phyloP scores from a whole-genome alignment of 129 eudicot genomes.

The Glebionis coronaria region DNA sequence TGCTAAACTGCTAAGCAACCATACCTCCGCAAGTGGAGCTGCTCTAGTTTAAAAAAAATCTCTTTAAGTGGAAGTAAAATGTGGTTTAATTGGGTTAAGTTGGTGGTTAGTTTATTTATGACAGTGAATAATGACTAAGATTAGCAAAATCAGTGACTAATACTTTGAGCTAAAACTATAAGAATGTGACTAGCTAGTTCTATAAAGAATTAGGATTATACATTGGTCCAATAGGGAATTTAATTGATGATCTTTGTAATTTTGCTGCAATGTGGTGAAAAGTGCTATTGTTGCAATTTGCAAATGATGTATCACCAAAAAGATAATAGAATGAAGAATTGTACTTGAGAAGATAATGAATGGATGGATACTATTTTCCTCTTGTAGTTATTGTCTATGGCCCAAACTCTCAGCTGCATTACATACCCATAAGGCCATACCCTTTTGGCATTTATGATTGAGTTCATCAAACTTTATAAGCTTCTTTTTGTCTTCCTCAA shows the following conservation, averaged over 20 bases:
- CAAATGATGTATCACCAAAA: background rate
- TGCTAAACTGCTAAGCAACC: no score
- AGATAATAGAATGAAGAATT: background rate
- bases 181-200: conserved; percentile 1
- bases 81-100: no score
- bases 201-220: background rate
- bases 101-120: no score
- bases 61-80: no score
- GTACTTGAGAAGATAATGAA: conserved; percentile 22
- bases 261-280: background rate
- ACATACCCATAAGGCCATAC: conserved; percentile 7
- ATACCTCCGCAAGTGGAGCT: no score
- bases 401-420: conserved; percentile 1
- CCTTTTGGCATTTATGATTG: conserved; percentile 2
- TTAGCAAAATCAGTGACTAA: no score
- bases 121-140: no score
- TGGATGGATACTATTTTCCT: conserved; percentile 13
- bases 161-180: no score
- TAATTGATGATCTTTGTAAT: conserved; percentile 1
- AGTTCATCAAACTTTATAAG: conserved; percentile 7
- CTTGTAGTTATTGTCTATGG: conserved; percentile 11
- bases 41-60: no score
- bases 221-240: background rate
- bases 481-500: background rate
- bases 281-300: background rate